Conservation (phyloP, 2,329 filamentous ascomycete genomes). For the Phoma sp. region DNA sequence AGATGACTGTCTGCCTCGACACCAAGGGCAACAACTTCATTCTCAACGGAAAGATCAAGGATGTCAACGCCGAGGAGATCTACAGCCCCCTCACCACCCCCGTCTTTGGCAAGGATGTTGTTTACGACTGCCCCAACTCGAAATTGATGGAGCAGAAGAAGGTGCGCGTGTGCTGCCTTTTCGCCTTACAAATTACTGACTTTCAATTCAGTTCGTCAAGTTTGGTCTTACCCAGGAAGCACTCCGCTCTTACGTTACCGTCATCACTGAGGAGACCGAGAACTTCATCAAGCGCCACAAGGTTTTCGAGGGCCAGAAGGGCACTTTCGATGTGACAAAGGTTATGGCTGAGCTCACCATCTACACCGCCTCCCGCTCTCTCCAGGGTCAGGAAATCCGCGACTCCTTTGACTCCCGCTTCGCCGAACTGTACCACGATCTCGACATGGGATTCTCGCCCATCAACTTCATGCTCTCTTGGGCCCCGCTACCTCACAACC, state of each 20-base stretch:
- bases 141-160: constrained; percentile 98
- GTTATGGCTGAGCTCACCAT: constrained; percentile 87
- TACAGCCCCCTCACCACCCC: constrained; percentile 76
- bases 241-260: constrained; percentile 76
- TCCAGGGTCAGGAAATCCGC: constrained; percentile 84
- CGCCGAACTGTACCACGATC: constrained; percentile 82
- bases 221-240: constrained; percentile 77
- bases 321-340: constrained; percentile 73
- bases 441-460: constrained; percentile 87
- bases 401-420: constrained; percentile 80
- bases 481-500: constrained; percentile 88
- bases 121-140: constrained; percentile 88
- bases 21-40: constrained; percentile 89
- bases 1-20: constrained; percentile 84
- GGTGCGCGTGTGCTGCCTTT: constrained; percentile 54
- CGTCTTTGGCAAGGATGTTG: constrained; percentile 82
- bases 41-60: constrained; percentile 86
- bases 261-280: constrained; percentile 77
- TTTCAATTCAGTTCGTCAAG: constrained; percentile 71
- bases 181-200: constrained; percentile 9
- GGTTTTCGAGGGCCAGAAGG: constrained; percentile 70
- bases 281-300: constrained; percentile 73
- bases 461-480: constrained; percentile 91
- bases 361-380: constrained; percentile 83
- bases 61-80: constrained; percentile 89